Conservation (phyloP, 805 yeast genomes). For the Brettanomyces sp. region DNA sequence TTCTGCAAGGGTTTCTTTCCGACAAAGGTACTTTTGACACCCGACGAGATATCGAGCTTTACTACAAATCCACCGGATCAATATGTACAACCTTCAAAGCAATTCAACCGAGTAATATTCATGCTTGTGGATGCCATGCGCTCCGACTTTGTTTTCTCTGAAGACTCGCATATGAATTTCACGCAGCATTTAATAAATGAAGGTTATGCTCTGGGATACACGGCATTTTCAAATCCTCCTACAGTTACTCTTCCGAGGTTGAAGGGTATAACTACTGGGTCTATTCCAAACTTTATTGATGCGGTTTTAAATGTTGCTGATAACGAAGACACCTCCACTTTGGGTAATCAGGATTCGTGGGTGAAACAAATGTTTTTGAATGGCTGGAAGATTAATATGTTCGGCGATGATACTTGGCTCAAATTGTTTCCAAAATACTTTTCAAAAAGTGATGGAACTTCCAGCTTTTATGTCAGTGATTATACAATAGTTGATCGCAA, state of each 20-base stretch:
- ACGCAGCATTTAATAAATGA: constrained; percentile 55
- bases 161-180: constrained; percentile 53
- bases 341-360: constrained; percentile 82
- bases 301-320: constrained; percentile 93
- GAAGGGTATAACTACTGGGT: constrained; percentile 90
- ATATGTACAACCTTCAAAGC: constrained; percentile 25
- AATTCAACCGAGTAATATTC: constrained; percentile 60
- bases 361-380: constrained; percentile 47
- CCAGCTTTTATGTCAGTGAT: constrained; percentile 90
- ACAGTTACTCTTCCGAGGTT: constrained; percentile 92
- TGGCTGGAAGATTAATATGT: constrained; percentile 57
- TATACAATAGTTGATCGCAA: constrained; percentile 89
- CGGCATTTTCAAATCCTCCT: constrained; percentile 91
- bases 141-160: constrained; percentile 72
- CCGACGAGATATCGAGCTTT: constrained; percentile 35
- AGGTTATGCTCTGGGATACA: constrained; percentile 77
- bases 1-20: constrained; percentile 89
- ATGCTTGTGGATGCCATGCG: constrained; percentile 93
- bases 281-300: constrained; percentile 88
- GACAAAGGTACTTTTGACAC: constrained; percentile 68
- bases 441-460: constrained; percentile 69
- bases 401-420: constrained; percentile 97
- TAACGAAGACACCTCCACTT: constrained; percentile 60
- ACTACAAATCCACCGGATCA: constrained; percentile 20
- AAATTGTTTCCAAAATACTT: constrained; percentile 75